phyloP scores from a whole-genome alignment of 805 yeast genomes.

The Kodamaea lidongshanica region DNA sequence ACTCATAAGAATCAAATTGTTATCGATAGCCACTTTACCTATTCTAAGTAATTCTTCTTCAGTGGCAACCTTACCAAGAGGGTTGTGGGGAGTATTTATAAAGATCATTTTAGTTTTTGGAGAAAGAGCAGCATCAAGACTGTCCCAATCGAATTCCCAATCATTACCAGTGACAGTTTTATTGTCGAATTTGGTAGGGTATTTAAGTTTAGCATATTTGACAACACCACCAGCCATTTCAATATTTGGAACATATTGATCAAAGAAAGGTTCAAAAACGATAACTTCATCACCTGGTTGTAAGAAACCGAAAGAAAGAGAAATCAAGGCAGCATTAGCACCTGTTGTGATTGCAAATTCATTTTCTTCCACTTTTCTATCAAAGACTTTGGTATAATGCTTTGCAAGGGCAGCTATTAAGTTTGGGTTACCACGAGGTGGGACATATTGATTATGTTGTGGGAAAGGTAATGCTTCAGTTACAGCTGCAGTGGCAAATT shows the following conservation, averaged over 20 bases:
- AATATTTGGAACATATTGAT: conserved; percentile 91
- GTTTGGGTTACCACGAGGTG: conserved; percentile 78
- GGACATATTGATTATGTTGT: conserved; percentile 85
- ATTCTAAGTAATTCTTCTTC: conserved; percentile 65
- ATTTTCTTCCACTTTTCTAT: conserved; percentile 46
- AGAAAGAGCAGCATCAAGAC: conserved; percentile 64
- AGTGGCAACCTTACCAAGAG: conserved; percentile 85
- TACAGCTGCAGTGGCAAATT: conserved; percentile 83
- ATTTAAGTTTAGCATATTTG: conserved; percentile 78
- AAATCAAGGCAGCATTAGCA: conserved; percentile 91
- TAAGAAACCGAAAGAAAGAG: conserved; percentile 79
- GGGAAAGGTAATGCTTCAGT: conserved; percentile 67
- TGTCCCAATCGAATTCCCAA: conserved; percentile 80
- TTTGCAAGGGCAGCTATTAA: conserved; percentile 64
- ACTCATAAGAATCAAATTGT: conserved; percentile 75
- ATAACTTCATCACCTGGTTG: conserved; percentile 90
- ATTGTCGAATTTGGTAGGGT: conserved; percentile 64
- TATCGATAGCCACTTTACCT: conserved; percentile 78
- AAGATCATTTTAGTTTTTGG: conserved; percentile 79
- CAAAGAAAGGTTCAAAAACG: conserved; percentile 95
- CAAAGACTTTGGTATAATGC: conserved; percentile 65
- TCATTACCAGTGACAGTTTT: conserved; percentile 72
- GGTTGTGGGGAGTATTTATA: conserved; percentile 92
- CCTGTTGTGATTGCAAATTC: conserved; percentile 88
- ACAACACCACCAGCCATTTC: conserved; percentile 91